These are phyloP conservation scores for Coniella lustricola DNA, from an alignment of 2,329 filamentous ascomycete genomes.

Conservation along the genomic window DNA sequence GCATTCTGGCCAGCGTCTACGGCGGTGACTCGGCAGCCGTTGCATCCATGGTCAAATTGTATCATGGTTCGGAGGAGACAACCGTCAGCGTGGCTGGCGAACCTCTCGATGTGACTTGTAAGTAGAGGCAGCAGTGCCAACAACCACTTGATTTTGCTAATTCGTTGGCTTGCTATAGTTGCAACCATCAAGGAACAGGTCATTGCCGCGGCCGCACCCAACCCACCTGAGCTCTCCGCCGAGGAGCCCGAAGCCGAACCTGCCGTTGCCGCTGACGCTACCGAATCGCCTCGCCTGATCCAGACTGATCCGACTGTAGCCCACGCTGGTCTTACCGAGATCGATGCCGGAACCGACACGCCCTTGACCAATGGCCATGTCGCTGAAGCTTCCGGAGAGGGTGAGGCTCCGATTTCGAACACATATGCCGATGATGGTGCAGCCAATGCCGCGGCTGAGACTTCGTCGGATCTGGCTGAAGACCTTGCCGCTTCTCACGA, in stretches of 20 bases:
- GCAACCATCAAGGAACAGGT: slow-evolving; percentile 51
- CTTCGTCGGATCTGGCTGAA: slow-evolving; percentile 54
- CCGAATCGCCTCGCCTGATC: slow-evolving; percentile 24
- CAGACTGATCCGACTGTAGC: slow-evolving; percentile 60
- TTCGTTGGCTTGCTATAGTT: slow-evolving; percentile 34
- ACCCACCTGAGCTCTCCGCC: slow-evolving; percentile 19
- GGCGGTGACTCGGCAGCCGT: slow-evolving; percentile 70
- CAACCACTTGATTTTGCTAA: neutral
- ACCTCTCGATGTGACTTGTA: slow-evolving; percentile 64
- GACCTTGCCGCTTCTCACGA: slow-evolving; percentile 49
- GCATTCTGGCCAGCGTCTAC: slow-evolving; percentile 71
- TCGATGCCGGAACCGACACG: slow-evolving; percentile 42
- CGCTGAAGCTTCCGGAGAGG: slow-evolving; percentile 27
- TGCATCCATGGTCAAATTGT: slow-evolving; percentile 67
- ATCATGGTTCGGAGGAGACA: slow-evolving; percentile 62
- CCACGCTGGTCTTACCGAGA: slow-evolving; percentile 61
- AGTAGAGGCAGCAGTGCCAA: too few species aligned
- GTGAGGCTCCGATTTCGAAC: slow-evolving; percentile 37
- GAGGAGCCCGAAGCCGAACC: slow-evolving; percentile 27
- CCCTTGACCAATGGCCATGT: slow-evolving; percentile 36
- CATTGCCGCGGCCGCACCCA: slow-evolving; percentile 37
- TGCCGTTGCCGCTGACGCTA: slow-evolving; percentile 17
- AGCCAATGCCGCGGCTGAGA: slow-evolving; percentile 56
- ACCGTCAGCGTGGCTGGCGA: slow-evolving; percentile 60
- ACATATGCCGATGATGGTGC: slow-evolving; percentile 44